Evolutionary conservation across 768 basidiomycete species (phyloP).

Genomic region (Dacryopinax primogenitus): DNA sequence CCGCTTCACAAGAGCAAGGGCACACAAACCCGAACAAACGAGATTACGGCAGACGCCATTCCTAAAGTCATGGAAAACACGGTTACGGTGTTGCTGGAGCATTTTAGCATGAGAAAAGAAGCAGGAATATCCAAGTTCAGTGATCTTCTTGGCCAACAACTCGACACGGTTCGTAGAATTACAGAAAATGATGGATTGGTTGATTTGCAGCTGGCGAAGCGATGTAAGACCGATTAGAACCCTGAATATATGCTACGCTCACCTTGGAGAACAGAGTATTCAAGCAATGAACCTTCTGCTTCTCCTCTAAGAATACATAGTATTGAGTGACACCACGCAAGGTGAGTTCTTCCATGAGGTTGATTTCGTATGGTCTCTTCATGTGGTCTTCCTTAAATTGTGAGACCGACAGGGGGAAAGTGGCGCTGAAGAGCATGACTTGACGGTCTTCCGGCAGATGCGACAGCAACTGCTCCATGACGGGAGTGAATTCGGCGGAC

Average conservation of each 20-base stretch:
- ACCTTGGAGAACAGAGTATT: constrained; percentile 99
- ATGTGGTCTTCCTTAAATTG: constrained; percentile 99
- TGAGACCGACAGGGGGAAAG: constrained; percentile 97
- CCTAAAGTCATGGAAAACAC: constrained; percentile 99
- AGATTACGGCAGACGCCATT: constrained; percentile 97
- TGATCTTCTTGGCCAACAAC: constrained; percentile 97
- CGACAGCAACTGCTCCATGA: constrained; percentile 88
- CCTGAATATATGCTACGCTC: background rate
- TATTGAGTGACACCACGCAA: constrained; percentile 98
- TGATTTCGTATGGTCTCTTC: constrained; percentile 91
- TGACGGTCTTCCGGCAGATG: constrained; percentile 77
- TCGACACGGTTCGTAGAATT: constrained; percentile 99
- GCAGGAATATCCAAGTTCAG: constrained; percentile 97
- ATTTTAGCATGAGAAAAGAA: constrained; percentile 99
- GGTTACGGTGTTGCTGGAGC: constrained; percentile 96
- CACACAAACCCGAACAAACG: constrained; percentile 53
- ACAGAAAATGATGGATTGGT: constrained; percentile 99
- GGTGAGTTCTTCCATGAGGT: constrained; percentile 99
- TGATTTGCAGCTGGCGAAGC: constrained; percentile 81
- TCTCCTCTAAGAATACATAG: constrained; percentile 97
- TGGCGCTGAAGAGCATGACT: constrained; percentile 98
- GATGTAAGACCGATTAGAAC: background rate
- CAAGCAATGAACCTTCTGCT: constrained; percentile 98
- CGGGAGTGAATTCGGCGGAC: constrained; percentile 92
- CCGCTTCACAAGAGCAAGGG: background rate